phyloP scores from a whole-genome alignment of 495 filamentous ascomycete genomes.

The Neurospora sp. region DNA sequence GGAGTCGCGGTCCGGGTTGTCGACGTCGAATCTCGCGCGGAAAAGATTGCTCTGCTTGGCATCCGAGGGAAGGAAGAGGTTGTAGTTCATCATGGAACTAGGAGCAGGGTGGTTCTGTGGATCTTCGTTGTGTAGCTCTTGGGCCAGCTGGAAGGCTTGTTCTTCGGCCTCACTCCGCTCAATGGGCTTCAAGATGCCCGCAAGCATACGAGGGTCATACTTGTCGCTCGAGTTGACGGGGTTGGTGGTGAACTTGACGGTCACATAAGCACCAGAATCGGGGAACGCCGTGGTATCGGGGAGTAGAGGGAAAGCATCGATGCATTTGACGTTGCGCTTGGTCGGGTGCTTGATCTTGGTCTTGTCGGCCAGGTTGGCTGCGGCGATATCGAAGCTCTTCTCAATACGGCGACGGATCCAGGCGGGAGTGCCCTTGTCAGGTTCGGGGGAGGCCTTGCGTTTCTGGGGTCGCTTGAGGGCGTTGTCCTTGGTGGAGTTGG shows the following conservation, averaged over 20 bases:
- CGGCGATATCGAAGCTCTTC: constrained; percentile 80
- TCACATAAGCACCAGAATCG: constrained; percentile 76
- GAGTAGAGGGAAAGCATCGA: constrained; percentile 71
- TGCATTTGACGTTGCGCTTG: constrained; percentile 64
- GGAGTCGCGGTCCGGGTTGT: constrained; percentile 59
- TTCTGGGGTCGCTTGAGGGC: constrained; percentile 28
- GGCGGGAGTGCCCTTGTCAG: constrained; percentile 61
- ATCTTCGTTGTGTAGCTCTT: constrained; percentile 52
- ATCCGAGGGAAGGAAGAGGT: constrained; percentile 64
- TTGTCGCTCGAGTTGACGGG: constrained; percentile 48
- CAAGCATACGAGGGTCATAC: constrained; percentile 76
- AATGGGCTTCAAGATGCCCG: constrained; percentile 64
- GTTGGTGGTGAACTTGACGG: constrained; percentile 81
- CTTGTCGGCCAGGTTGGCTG: constrained; percentile 54
- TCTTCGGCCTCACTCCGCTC: constrained; percentile 41
- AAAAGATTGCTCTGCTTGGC: constrained; percentile 48
- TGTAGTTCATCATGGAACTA: constrained; percentile 61
- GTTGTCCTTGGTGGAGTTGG: constrained; percentile 23
- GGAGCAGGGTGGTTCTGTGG: constrained; percentile 51
- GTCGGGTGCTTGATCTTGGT: constrained; percentile 69
- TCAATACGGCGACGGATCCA: constrained; percentile 73
- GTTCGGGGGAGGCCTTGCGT: constrained; percentile 35
- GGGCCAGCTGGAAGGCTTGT: constrained; percentile 37
- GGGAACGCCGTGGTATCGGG: constrained; percentile 84
- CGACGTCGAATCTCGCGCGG: constrained; percentile 60